These are phyloP conservation scores for Linnemannia hyalina DNA, from an alignment of 192 early-diverging fungal species.

Conservation along the genomic window DNA sequence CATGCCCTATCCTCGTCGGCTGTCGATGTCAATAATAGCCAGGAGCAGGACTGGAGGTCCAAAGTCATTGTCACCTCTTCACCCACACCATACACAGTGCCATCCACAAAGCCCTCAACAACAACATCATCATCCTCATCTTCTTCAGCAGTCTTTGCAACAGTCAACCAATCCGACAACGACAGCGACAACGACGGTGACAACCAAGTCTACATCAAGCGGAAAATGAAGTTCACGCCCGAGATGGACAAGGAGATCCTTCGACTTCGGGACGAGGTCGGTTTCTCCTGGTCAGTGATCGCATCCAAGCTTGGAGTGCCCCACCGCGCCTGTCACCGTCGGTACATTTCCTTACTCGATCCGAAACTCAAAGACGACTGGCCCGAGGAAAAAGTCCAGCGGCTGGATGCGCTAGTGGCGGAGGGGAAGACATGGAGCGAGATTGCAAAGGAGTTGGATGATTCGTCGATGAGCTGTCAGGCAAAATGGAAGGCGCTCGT, in stretches of 20 bases:
- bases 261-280: not conserved
- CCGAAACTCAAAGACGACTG: constrained; percentile 13
- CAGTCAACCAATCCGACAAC: not conserved
- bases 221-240: constrained; percentile 32
- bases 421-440: constrained; percentile 38
- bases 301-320: constrained; percentile 29
- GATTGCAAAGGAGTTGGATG: constrained; percentile 5
- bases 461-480: constrained; percentile 18
- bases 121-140: not conserved
- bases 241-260: constrained; percentile 34
- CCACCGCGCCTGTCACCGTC: constrained; percentile 39
- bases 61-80: not conserved
- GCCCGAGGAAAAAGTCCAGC: constrained; percentile 6
- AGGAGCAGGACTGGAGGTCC: not conserved
- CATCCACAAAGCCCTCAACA: not conserved
- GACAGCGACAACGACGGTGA: not conserved
- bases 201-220: not conserved
- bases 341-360: constrained; percentile 15
- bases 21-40: not conserved
- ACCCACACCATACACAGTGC: not conserved
- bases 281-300: constrained; percentile 31
- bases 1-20: not conserved
- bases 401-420: constrained; percentile 22
- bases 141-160: not conserved
- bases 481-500: constrained; percentile 26